These are phyloP conservation scores for Lolium multiflorum DNA, from an alignment of 176 grass and related monocot species.

Conservation along the genomic window DNA sequence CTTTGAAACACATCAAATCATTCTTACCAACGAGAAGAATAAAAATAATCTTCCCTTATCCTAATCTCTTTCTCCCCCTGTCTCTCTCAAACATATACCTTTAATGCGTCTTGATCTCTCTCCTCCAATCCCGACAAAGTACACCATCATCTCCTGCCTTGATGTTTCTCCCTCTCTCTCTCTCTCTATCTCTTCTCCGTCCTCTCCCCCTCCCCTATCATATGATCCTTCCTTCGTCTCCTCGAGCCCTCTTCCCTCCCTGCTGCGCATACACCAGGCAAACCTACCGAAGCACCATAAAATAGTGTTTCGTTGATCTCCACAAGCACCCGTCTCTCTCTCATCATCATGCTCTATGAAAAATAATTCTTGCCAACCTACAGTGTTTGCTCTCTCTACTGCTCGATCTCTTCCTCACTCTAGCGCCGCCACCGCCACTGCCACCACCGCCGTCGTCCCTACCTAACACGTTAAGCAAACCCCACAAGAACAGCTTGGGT, in stretches of 20 bases:
- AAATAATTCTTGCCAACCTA: constrained; percentile 1
- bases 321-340: constrained; percentile 22
- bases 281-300: constrained; percentile 61
- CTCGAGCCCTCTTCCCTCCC: constrained; percentile 45
- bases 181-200: not conserved
- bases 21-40: no score
- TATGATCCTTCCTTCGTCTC: constrained; percentile 29
- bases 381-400: constrained; percentile 37
- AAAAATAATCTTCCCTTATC: constrained; percentile 32
- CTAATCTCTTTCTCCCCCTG: not conserved
- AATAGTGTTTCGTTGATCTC: constrained; percentile 54
- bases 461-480: constrained; percentile 37
- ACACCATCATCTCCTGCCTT: constrained; percentile 52
- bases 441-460: not conserved
- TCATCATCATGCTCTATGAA: constrained; percentile 24
- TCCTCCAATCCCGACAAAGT: constrained; percentile 68
- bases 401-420: constrained; percentile 47
- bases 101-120: constrained; percentile 66
- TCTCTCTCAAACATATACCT: constrained; percentile 39
- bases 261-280: constrained; percentile 43
- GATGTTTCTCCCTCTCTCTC: constrained; percentile 18
- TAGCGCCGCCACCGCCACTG: constrained; percentile 21
- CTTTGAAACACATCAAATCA: no score
- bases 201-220: constrained; percentile 30
- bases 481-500: constrained; percentile 44